These are phyloP conservation scores for Dendrocalamus sinicus DNA, from an alignment of 176 grass and related monocot species.

Conservation along the genomic window DNA sequence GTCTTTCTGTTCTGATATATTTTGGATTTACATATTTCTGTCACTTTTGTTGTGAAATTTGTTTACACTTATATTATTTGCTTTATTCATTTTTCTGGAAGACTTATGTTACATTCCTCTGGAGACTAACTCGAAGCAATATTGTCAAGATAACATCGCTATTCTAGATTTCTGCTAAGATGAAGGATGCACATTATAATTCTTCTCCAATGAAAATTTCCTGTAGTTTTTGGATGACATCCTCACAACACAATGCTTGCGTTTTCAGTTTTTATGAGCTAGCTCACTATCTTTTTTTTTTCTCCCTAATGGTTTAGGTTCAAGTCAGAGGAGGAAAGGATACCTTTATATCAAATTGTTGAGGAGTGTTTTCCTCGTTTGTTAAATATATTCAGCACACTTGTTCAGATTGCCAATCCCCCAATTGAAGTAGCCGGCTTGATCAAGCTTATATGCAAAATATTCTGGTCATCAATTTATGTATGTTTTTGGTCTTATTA, in stretches of 20 bases:
- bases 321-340: constrained; percentile 85
- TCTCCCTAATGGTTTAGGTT: constrained; percentile 53
- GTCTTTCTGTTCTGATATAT: not conserved
- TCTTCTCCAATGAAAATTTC: constrained; percentile 13
- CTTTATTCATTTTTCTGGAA: not conserved
- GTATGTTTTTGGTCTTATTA: constrained; percentile 51
- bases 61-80: not conserved
- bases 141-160: not conserved
- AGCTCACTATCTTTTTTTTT: constrained; percentile 1
- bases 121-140: not conserved
- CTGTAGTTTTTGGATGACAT: not conserved
- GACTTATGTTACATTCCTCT: not conserved
- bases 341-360: constrained; percentile 76
- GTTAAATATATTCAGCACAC: constrained; percentile 71
- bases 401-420: constrained; percentile 75
- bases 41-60: not conserved
- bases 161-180: constrained; percentile 14
- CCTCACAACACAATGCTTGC: not conserved
- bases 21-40: not conserved
- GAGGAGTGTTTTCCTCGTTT: constrained; percentile 80
- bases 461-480: constrained; percentile 97
- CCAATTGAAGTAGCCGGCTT: constrained; percentile 83
- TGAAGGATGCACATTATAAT: not conserved
- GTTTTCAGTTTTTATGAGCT: not conserved
- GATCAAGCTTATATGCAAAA: constrained; percentile 96